Base-by-base conservation (phyloP, 345 rosid species). In the Atalantia buxifolia region DNA sequence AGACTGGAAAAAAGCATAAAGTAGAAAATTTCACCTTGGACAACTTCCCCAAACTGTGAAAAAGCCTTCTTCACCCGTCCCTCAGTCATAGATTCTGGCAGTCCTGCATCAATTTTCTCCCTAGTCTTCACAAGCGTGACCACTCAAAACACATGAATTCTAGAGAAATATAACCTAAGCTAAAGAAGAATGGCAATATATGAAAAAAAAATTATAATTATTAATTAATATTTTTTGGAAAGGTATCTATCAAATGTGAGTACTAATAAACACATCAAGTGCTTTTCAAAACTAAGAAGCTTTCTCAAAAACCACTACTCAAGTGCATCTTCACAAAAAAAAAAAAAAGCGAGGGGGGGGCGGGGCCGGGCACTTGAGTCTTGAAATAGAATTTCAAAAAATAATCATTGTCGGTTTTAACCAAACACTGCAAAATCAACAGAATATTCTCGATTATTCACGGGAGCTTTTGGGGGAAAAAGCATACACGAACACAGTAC, bases 21-120 rank as follows among this genome's bases (percentile, higher is more conserved):
- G 24, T 9, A 21, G 21, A 48, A 61, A 74, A 66, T 18, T 66
- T 77, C 64, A 89, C 93, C 92, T 72, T 74, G 84, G 77, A 69
- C 78, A 71, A 89, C 87, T 75, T 86, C 80, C 76, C 92, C 93
- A 79, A 82, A 88, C 42, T 81, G 86, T 1, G 84, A 85, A 84
- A 89, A 88, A 36, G 66, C 86, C 71, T 74, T 87, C 84, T 76
- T 86, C 80, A 89, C 76, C 22, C 82, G 86, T 31, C 89, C 89
- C 86, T 86, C 92, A 1, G 85, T 79, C 53, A 84, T 88, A 76
- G 93, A 87, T 53, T 75, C 82, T 7, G 93, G 66, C 80, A 89
- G 50, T 50, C 93, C 93, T 86, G 81, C 78, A 66, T 33, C 73
- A 79, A 75, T 9, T 57, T 67, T 5, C 27, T 19, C 4, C 36